Evolutionary conservation across 2,329 filamentous ascomycete genomes (phyloP).

Genomic region (Nigrospora sphaerica): DNA sequence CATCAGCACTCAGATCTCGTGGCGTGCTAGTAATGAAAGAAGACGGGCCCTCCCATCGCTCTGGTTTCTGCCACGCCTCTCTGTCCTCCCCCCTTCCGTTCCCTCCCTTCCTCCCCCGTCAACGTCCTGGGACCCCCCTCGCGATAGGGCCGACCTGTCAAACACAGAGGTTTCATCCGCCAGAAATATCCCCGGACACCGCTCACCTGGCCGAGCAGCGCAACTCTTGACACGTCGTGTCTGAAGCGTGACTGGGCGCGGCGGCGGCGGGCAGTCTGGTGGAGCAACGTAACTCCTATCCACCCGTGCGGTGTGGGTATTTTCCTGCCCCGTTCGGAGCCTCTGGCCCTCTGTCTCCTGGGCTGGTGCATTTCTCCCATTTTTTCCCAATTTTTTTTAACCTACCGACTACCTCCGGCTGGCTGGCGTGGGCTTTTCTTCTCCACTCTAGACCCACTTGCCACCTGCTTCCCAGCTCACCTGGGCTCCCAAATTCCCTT

Average conservation of each 20-base stretch:
- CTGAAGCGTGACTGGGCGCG: constrained; percentile 7
- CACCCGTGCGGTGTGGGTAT: constrained; percentile 1
- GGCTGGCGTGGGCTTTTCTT: neutral
- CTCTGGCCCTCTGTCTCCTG: neutral
- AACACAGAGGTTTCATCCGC: constrained; percentile 6
- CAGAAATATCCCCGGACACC: constrained; percentile 5
- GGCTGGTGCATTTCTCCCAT: too few relatives aligned
- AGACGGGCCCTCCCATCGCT: too few relatives aligned
- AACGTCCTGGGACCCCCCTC: constrained; percentile 1
- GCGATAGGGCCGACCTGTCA: constrained; percentile 4
- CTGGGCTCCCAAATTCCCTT: too few relatives aligned
- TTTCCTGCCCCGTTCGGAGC: neutral
- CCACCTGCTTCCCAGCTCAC: constrained; percentile 2
- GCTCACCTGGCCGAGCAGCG: constrained; percentile 1
- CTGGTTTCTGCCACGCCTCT: constrained; percentile 4
- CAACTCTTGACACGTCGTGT: constrained; percentile 4
- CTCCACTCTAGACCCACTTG: constrained; percentile 1
- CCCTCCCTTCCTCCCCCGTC: constrained; percentile 10
- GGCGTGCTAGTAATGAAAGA: too few relatives aligned
- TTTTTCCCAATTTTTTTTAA: neutral
- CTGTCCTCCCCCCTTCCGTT: constrained; percentile 9
- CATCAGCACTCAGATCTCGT: too few relatives aligned
- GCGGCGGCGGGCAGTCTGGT: constrained; percentile 3
- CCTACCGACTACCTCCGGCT: neutral
- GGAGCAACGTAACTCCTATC: constrained; percentile 2